Conservation (phyloP, 2,329 filamentous ascomycete species). For the Pochonia chlamydosporia region DNA sequence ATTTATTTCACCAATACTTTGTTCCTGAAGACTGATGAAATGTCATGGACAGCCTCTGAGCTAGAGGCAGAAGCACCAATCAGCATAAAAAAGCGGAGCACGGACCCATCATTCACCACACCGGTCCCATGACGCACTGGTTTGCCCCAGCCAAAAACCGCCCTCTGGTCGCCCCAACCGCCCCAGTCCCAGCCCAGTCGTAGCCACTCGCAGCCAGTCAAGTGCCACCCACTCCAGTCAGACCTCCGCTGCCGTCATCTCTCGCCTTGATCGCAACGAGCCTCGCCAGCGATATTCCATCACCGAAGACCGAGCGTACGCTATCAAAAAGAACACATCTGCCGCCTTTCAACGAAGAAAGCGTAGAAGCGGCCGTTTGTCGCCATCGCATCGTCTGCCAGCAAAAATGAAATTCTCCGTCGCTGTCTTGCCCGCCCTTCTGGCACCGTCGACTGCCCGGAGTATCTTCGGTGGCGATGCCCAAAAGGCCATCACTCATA, state of each 20-base stretch:
- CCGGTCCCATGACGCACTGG: slow-evolving; percentile 33
- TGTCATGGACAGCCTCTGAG: too few relatives aligned
- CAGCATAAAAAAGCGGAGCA: too few relatives aligned
- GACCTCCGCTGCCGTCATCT: slow-evolving; percentile 4
- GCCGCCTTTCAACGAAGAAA: not conserved
- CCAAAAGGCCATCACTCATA: slow-evolving; percentile 32
- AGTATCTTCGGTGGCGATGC: slow-evolving; percentile 34
- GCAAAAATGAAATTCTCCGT: slow-evolving; percentile 31
- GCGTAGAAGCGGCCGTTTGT: not conserved
- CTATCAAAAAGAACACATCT: not conserved
- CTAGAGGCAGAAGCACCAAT: too few relatives aligned
- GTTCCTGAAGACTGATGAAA: too few relatives aligned
- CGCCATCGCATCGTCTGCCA: not conserved
- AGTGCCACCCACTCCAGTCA: not conserved
- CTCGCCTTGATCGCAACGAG: not conserved
- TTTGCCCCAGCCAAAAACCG: not conserved
- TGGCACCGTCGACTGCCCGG: slow-evolving; percentile 37
- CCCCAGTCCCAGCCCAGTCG: not conserved
- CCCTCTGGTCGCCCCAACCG: slow-evolving; percentile 14
- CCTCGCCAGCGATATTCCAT: not conserved
- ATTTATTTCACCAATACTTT: too few relatives aligned
- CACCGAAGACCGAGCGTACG: not conserved
- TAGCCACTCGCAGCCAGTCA: slow-evolving; percentile 14
- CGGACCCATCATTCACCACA: too few relatives aligned
- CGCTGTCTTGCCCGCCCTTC: slow-evolving; percentile 39